Percentiles rank a stretch among this genome's conserved stretches.
These are phyloP conservation scores for Elaeis oleifera DNA, from an alignment of 202 grass and related monocot species.

Conservation along the genomic window DNA sequence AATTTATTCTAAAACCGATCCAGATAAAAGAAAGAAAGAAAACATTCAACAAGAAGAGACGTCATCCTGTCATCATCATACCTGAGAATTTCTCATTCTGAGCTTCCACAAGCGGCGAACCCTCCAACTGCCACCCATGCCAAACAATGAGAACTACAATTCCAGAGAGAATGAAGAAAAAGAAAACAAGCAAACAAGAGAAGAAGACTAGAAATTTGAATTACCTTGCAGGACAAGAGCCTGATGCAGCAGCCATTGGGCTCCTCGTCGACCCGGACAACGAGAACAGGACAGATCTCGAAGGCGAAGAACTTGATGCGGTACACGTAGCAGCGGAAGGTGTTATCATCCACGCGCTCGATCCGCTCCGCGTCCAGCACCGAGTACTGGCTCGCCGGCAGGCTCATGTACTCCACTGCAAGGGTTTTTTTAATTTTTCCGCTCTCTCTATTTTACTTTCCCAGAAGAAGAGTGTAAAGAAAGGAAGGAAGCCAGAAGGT, in stretches of 20 bases:
- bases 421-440: background rate
- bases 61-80: background rate
- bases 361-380: constrained; percentile 96
- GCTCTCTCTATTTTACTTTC: background rate
- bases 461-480: background rate
- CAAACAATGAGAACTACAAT: constrained; percentile 5
- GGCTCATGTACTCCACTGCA: constrained; percentile 86
- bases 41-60: background rate
- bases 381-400: constrained; percentile 92
- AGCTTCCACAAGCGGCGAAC: constrained; percentile 85
- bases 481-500: background rate
- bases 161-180: background rate
- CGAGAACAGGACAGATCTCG: constrained; percentile 87
- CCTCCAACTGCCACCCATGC: constrained; percentile 52
- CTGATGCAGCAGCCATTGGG: constrained; percentile 72
- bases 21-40: background rate
- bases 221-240: constrained; percentile 83
- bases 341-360: constrained; percentile 76
- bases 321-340: constrained; percentile 88
- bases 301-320: constrained; percentile 91
- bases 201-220: background rate
- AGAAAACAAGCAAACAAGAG: background rate
- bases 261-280: constrained; percentile 84
- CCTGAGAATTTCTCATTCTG: constrained; percentile 98
- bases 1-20: background rate